Evolutionary conservation across 768 basidiomycete genomes (phyloP).

Genomic region (Psilocybe sp.): DNA sequence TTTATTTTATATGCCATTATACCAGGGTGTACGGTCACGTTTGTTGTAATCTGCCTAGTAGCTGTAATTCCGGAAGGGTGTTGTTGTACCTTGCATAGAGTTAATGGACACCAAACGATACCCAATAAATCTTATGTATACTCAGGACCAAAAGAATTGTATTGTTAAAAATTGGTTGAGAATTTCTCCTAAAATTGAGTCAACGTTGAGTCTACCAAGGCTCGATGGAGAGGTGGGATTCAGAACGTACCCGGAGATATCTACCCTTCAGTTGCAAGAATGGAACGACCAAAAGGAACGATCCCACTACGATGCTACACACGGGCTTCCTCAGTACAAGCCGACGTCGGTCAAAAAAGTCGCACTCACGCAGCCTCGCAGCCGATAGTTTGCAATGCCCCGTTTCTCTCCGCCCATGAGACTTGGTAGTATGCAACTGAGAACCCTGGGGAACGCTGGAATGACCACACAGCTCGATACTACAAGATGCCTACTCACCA

Average conservation of each 20-base stretch:
- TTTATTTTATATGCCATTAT: no score
- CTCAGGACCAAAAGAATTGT: no score
- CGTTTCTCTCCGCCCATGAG: conserved; percentile 57
- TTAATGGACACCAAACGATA: no score
- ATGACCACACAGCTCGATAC: neutral
- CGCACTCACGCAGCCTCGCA: conserved; percentile 55
- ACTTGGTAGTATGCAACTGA: conserved; percentile 69
- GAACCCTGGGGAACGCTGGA: conserved; percentile 37
- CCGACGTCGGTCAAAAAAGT: neutral
- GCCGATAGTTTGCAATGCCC: conserved; percentile 60
- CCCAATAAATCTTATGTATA: no score
- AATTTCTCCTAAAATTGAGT: no score
- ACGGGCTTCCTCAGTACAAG: neutral
- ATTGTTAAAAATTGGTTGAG: no score
- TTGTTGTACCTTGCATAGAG: no score
- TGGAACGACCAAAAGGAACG: neutral
- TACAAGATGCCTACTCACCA: conserved; percentile 24
- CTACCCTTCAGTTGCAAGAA: neutral
- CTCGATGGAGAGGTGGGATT: no score
- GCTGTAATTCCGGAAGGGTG: no score
- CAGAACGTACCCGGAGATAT: neutral
- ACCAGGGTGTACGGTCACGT: no score
- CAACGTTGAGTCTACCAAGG: no score
- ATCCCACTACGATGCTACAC: neutral
- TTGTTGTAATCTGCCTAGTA: no score